phyloP scores from a whole-genome alignment of 192 early-diverging fungal genomes.

The Umbelopsis sp. region DNA sequence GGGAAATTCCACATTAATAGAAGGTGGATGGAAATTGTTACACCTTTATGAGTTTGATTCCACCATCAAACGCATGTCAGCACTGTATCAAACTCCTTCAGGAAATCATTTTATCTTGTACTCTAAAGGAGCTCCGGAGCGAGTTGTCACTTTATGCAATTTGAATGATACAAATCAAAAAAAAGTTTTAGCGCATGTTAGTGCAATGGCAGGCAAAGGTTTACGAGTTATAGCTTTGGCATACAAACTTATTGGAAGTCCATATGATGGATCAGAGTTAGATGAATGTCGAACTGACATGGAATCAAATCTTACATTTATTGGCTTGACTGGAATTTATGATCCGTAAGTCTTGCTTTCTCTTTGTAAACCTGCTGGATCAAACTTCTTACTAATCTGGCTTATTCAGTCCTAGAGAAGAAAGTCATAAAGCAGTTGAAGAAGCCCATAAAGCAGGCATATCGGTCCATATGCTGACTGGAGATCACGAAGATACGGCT shows the following conservation, averaged over 20 bases:
- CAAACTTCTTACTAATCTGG: background rate
- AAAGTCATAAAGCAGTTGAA: constrained; percentile 63
- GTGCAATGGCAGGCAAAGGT: constrained; percentile 72
- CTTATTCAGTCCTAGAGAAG: constrained; percentile 56
- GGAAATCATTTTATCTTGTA: constrained; percentile 52
- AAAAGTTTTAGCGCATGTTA: constrained; percentile 60
- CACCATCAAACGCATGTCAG: constrained; percentile 89
- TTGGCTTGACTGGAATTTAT: constrained; percentile 91
- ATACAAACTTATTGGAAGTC: constrained; percentile 50
- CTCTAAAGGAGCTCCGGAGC: constrained; percentile 93
- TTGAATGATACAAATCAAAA: constrained; percentile 35
- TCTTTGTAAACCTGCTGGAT: background rate
- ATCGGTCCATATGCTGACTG: constrained; percentile 94
- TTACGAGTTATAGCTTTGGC: constrained; percentile 88
- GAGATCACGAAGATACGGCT: constrained; percentile 91
- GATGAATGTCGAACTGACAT: constrained; percentile 48
- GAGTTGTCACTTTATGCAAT: constrained; percentile 73
- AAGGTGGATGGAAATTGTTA: constrained; percentile 50
- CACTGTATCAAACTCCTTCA: constrained; percentile 55
- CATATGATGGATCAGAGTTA: constrained; percentile 29
- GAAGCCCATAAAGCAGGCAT: constrained; percentile 89
- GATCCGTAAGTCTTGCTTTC: constrained; percentile 59
- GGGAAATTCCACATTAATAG: constrained; percentile 69
- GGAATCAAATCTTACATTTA: constrained; percentile 72
- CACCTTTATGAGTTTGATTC: constrained; percentile 75